Base-by-base conservation (phyloP, 192 early-diverging fungal genomes). In the Coemansia sp. region DNA sequence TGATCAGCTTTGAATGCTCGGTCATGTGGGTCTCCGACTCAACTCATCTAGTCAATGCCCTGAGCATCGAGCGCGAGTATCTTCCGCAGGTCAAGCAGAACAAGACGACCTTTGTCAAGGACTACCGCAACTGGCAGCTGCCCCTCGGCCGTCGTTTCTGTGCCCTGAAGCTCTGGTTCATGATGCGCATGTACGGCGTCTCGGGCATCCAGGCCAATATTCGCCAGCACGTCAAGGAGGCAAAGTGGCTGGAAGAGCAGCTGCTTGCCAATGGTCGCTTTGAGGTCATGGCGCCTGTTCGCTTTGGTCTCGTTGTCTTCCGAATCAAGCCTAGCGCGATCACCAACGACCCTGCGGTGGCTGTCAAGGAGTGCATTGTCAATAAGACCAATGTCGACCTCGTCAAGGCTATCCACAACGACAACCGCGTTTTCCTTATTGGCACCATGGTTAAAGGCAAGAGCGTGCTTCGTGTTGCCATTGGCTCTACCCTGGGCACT, bases 151-250 rank as follows among this genome's bases (percentile, higher is more conserved):
- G 82, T 14, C 68, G 77, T 6, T 85, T 85, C 61, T 61, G 84
- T 0, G 58, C 82, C 7, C 65, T 85, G 5, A 85, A 85, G 57
- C 58, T 79, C 16, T 85, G 84, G 84, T 84, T 83, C 63, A 72
- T 84, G 10, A 36, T 85, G 59, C 68, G 84, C 48, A 67, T 66
- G 48, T 69, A 82, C 56, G 84, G 84, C 4, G 63, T 65, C 47
- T 18, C 51, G 28, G 82, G 82, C 1, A 54, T 85, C 14, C 73
- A 71, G 8, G 39, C 48, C 14, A 69, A 81, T 57, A 81, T 83
- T 49, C 65, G 66, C 39, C 23, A 61, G 23, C 27, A 66, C 24
- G 60, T 82, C 10, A 49, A 56, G 29, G 49, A 76, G 0, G 61
- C 72, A 18, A 47, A 67, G n/a, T 61, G 45, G 56, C 62, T 82